These are phyloP conservation scores for Cryptococcus neoformans DNA, from an alignment of 1,284 basidiomycete genomes.

Conservation along the genomic window DNA sequence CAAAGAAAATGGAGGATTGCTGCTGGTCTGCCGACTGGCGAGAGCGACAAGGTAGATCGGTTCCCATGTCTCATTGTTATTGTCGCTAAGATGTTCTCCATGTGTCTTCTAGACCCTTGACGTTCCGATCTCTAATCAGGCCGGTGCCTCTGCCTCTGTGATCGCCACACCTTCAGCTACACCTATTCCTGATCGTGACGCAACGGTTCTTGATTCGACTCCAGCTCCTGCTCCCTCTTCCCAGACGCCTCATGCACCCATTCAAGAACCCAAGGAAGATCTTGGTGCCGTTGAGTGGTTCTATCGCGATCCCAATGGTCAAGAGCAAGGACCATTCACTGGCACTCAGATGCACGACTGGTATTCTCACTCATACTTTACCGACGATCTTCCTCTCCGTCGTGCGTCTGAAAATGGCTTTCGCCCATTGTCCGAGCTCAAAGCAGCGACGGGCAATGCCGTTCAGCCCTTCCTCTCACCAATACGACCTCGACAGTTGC, in stretches of 20 bases:
- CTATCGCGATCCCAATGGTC: slow-evolving; percentile 85
- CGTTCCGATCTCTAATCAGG: slow-evolving; percentile 16
- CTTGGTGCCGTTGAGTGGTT: slow-evolving; percentile 78
- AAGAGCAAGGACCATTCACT: slow-evolving; percentile 89
- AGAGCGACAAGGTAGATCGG: slow-evolving; percentile 21
- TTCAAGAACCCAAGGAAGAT: slow-evolving; percentile 50
- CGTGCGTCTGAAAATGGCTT: slow-evolving; percentile 54
- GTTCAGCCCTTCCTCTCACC: slow-evolving; percentile 46
- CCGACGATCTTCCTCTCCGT: slow-evolving; percentile 78
- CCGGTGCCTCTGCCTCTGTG: slow-evolving; percentile 24
- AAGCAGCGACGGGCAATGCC: slow-evolving; percentile 40
- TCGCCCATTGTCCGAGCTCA: slow-evolving; percentile 47
- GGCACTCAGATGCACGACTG: slow-evolving; percentile 94
- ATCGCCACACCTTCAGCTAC: slow-evolving; percentile 39
- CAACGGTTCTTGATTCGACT: slow-evolving; percentile 20
- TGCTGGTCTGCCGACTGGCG: slow-evolving; percentile 22
- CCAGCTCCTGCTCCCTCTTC: slow-evolving; percentile 6
- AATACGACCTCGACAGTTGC: slow-evolving; percentile 36
- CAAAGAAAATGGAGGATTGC: slow-evolving; percentile 45
- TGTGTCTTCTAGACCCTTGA: slow-evolving; percentile 12
- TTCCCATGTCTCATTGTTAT: neutral
- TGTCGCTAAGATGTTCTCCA: slow-evolving; percentile 4
- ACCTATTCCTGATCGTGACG: slow-evolving; percentile 39
- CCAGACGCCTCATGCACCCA: slow-evolving; percentile 1
- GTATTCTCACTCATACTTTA: slow-evolving; percentile 89